These are phyloP conservation scores for Ilyonectria destructans DNA, from an alignment of 2,329 filamentous ascomycete genomes.

Conservation along the genomic window DNA sequence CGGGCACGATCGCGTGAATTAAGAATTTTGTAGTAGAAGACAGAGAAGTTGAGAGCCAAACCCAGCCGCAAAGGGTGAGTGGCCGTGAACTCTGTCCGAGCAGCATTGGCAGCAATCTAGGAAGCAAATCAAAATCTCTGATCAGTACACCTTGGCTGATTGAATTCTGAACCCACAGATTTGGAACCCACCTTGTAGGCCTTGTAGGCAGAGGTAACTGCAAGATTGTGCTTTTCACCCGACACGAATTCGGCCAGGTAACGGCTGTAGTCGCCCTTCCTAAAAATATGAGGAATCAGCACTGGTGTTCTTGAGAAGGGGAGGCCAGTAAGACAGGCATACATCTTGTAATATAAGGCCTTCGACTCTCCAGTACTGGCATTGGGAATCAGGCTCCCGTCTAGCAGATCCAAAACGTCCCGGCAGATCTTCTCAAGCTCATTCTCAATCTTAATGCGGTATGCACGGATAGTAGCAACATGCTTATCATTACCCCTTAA, in stretches of 20 bases:
- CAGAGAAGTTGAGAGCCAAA: constrained; percentile 98
- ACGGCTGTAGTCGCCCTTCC: constrained; percentile 98
- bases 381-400: constrained; percentile 94
- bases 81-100: constrained; percentile 87
- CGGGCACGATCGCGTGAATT: constrained; percentile 98
- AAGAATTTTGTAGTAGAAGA: constrained; percentile 99
- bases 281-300: constrained; percentile 55
- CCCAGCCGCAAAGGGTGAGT: constrained; percentile 98
- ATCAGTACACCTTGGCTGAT: constrained; percentile 34
- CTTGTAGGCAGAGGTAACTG: constrained; percentile 89
- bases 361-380: constrained; percentile 98
- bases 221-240: constrained; percentile 91
- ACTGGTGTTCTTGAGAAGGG: constrained; percentile 20
- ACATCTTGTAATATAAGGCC: constrained; percentile 99
- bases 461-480: constrained; percentile 92
- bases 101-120: constrained; percentile 96
- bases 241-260: constrained; percentile 95
- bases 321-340: constrained; percentile 59
- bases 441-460: constrained; percentile 97
- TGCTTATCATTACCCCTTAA: constrained; percentile 98
- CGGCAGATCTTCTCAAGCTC: constrained; percentile 98
- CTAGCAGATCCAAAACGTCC: constrained; percentile 95
- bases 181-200: constrained; percentile 74
- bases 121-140: constrained; percentile 9
- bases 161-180: constrained; percentile 72